phyloP scores from a whole-genome alignment of 495 filamentous ascomycete species.

The Tuber indicum region DNA sequence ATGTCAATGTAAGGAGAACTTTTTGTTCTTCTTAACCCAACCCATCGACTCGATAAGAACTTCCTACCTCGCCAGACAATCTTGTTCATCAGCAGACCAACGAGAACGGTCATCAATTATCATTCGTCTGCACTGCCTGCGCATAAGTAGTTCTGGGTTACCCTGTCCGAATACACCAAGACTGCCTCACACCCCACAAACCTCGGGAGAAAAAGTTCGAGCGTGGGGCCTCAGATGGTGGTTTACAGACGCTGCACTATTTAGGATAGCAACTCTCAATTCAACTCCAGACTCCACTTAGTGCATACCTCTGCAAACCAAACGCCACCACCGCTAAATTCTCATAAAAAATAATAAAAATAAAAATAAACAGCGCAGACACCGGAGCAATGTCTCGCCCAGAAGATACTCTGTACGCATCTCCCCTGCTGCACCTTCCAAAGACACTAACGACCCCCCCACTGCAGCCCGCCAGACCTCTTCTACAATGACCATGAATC shows the following conservation, averaged over 20 bases:
- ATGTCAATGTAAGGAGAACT: neutral
- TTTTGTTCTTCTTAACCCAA: too few species aligned
- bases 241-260: too few species aligned
- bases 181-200: neutral
- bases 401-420: slow-evolving; percentile 76
- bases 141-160: neutral
- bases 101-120: neutral
- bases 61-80: neutral
- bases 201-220: neutral
- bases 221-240: neutral
- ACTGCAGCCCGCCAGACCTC: slow-evolving; percentile 76
- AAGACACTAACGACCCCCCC: neutral
- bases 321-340: neutral
- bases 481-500: slow-evolving; percentile 95
- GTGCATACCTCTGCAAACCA: neutral
- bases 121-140: neutral
- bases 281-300: neutral
- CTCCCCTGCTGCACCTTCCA: neutral
- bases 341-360: neutral
- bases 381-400: slow-evolving; percentile 76
- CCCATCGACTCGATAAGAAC: too few species aligned
- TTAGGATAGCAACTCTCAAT: neutral
- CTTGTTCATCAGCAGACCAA: neutral
- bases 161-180: neutral
- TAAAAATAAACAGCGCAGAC: neutral